Percentiles rank a stretch among this genome's conserved stretches.
phyloP scores from a whole-genome alignment of 2,329 filamentous ascomycete genomes.

The Pseudogymnoascus sp. region DNA sequence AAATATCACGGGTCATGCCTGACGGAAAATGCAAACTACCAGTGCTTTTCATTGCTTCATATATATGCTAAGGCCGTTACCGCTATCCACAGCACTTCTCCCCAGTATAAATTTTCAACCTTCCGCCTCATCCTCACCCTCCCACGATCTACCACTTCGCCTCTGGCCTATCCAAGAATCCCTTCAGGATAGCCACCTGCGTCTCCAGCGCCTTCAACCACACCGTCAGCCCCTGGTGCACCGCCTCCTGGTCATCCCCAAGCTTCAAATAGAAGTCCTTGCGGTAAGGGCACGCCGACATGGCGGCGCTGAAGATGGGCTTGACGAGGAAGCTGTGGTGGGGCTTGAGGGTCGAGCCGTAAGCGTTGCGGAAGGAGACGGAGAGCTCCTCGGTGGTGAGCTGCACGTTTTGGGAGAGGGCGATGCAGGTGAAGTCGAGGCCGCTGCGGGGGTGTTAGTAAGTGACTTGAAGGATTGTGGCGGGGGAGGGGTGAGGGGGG shows the following conservation, averaged over 20 bases:
- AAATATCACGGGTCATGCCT: no score
- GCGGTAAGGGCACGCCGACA: constrained; percentile 87
- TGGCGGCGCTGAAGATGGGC: constrained; percentile 85
- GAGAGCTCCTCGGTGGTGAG: constrained; percentile 66
- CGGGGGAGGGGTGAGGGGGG: constrained; percentile 10
- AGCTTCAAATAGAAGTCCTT: constrained; percentile 90
- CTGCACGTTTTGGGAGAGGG: constrained; percentile 67
- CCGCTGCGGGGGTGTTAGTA: constrained; percentile 45
- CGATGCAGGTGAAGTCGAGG: constrained; percentile 86
- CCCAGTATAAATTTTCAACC: neutral
- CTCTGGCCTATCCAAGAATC: constrained; percentile 48
- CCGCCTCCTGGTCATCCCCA: constrained; percentile 55
- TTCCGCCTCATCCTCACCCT: neutral
- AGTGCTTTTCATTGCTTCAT: neutral
- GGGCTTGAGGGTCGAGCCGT: constrained; percentile 78
- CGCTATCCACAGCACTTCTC: neutral
- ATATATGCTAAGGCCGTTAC: constrained; percentile 1
- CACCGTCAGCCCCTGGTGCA: constrained; percentile 52
- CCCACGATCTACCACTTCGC: constrained; percentile 28
- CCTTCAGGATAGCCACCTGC: constrained; percentile 66
- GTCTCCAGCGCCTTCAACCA: constrained; percentile 75
- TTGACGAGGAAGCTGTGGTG: constrained; percentile 86
- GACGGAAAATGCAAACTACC: neutral
- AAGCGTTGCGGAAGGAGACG: constrained; percentile 78
- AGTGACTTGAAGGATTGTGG: neutral